Base-by-base conservation (phyloP, 2,329 filamentous ascomycete species). In the Metarhizium robertsii region DNA sequence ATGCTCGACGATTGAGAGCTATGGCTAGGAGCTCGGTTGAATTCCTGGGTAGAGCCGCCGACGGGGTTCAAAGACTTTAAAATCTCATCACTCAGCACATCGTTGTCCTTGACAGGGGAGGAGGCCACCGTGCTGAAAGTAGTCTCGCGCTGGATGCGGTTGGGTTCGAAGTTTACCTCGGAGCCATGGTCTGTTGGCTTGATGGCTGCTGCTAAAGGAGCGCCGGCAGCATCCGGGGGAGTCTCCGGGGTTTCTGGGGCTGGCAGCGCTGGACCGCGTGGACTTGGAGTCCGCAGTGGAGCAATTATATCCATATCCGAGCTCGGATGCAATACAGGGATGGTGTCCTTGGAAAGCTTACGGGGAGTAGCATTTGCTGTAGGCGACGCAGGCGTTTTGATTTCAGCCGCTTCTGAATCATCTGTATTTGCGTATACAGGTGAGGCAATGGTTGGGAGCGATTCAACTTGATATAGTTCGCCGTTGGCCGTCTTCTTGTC, bases 41-140 rank as follows among this genome's bases (percentile, higher is more conserved):
- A 60, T 55, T 29, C 55, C 1, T 63, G 55, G 6, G 57, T 46
- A 42, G 63, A 47, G 34, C 49, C 59, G 14, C 70, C 70, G 13
- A 73, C 66, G 0, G 84, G 79, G 54, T 78, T 84, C 2, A 92
- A 73, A 46, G 83, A 87, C 56, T 81, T 83, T 53, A 90, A 83
- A 54, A 92, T 92, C 62, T 92, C 88, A 57, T 89, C 85, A 32
- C 84, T 79, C 50, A 92, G 67, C 55, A 80, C 76, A 60, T 92
- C 88, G 62, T 81, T 90, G 63, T 90, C 87, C 60, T 85, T 81
- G 57, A 85, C 75, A 34, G 82, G 77, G 0, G 78, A 77, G 7
- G 76, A 75, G 10, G 76, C 75, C 10, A 71, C 64, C 0, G 77
- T 79, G 62, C 78, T 80, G 50, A 76, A 67, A 0, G 75, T 78